phyloP scores from a whole-genome alignment of 2,329 filamentous ascomycete species.

The Clonostachys rosea region DNA sequence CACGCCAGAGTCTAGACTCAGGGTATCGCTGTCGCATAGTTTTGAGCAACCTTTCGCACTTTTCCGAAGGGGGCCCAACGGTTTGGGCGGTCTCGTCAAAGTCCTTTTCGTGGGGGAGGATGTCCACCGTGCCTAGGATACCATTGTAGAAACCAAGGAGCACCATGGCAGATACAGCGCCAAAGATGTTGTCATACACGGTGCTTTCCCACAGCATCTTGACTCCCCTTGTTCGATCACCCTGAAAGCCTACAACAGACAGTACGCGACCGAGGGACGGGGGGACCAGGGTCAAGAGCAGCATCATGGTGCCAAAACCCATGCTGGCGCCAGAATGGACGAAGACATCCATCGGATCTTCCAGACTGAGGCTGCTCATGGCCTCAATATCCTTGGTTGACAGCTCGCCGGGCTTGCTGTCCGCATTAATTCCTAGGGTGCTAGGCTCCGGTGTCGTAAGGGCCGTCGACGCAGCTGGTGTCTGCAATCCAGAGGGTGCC shows the following conservation, averaged over 20 bases:
- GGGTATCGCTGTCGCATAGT: conserved; percentile 78
- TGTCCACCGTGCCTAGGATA: conserved; percentile 81
- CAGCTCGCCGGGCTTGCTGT: conserved; percentile 2
- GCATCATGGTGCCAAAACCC: conserved; percentile 80
- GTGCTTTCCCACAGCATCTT: conserved; percentile 88
- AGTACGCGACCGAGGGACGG: conserved; percentile 85
- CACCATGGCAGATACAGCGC: conserved; percentile 80
- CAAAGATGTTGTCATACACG: conserved; percentile 82
- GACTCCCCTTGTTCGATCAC: conserved; percentile 78
- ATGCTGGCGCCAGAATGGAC: conserved; percentile 85
- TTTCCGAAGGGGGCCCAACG: conserved; percentile 67
- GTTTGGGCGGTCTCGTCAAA: conserved; percentile 50
- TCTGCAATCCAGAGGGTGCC: conserved; percentile 33
- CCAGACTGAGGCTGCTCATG: conserved; percentile 34
- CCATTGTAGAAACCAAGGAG: conserved; percentile 86
- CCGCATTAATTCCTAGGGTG: conserved; percentile 7
- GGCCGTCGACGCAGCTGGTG: conserved; percentile 22
- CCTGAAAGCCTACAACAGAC: conserved; percentile 84
- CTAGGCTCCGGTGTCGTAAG: background rate
- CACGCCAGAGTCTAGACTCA: conserved; percentile 75
- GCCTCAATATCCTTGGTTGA: conserved; percentile 27
- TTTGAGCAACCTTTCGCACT: conserved; percentile 61
- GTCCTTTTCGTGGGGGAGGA: conserved; percentile 60
- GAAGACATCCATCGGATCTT: conserved; percentile 77
- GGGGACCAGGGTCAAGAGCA: conserved; percentile 89